A percentile compares a stretch with the other conserved stretches of the same genome.
phyloP scores from a whole-genome alignment of 139 green algal species.

The Helicosporidium sp. region DNA sequence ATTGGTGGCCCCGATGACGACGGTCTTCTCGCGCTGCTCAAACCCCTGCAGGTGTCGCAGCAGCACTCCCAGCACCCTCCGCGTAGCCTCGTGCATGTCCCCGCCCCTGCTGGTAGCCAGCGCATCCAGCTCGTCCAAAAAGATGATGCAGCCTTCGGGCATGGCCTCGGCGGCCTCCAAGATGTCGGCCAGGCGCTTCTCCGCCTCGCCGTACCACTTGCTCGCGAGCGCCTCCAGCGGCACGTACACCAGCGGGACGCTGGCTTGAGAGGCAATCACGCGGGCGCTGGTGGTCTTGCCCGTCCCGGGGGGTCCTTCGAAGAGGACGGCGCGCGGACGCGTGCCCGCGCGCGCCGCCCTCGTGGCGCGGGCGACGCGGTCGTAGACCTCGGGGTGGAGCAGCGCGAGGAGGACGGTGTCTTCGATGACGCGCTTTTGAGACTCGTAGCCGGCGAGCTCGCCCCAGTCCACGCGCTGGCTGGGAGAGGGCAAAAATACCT shows the following conservation, averaged over 20 bases:
- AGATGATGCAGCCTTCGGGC: constrained; percentile 43
- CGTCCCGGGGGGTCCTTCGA: constrained; percentile 64
- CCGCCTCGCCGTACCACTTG: constrained; percentile 73
- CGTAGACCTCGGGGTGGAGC: constrained; percentile 59
- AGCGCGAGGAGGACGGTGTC: constrained; percentile 67
- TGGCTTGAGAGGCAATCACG: constrained; percentile 40
- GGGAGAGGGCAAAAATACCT: constrained; percentile 28
- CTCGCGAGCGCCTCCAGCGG: constrained; percentile 57
- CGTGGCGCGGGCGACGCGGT: constrained; percentile 36
- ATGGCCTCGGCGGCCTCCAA: constrained; percentile 14
- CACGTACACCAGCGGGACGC: constrained; percentile 74
- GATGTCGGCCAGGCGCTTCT: constrained; percentile 38
- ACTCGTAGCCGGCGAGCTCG: constrained; percentile 56
- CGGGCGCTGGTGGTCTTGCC: constrained; percentile 75
- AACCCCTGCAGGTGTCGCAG: constrained; percentile 70
- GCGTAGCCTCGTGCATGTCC: constrained; percentile 73
- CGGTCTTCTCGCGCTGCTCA: constrained; percentile 2
- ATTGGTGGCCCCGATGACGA: constrained; percentile 82
- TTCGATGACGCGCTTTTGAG: constrained; percentile 73
- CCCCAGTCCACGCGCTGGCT: constrained; percentile 37
- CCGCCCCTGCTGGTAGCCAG: constrained; percentile 21
- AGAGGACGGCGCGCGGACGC: constrained; percentile 61
- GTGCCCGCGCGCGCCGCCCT: constrained; percentile 27
- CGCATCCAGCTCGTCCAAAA: constrained; percentile 65
- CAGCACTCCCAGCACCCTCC: constrained; percentile 68